phyloP scores from a whole-genome alignment of 768 basidiomycete species.

The Phylloporus arenicola region DNA sequence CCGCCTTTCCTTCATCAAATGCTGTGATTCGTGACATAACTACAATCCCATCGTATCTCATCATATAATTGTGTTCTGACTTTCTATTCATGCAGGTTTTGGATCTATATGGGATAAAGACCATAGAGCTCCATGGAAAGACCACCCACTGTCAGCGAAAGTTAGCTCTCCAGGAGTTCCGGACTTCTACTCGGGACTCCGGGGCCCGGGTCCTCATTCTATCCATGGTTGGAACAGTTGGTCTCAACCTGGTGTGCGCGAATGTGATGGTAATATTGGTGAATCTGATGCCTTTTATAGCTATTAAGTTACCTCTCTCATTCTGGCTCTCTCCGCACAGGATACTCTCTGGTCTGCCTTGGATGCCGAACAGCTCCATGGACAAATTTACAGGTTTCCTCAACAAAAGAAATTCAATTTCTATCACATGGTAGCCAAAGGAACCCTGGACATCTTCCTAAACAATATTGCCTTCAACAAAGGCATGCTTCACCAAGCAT shows the following conservation, averaged over 20 bases:
- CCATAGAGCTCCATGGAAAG: conserved; percentile 1
- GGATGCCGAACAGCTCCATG: conserved; percentile 13
- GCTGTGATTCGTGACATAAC: not conserved
- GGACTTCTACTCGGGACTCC: not conserved
- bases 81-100: not conserved
- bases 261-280: conserved; percentile 8
- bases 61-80: no score
- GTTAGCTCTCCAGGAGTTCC: not conserved
- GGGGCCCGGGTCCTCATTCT: conserved; percentile 8
- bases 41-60: not conserved
- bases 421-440: conserved; percentile 8
- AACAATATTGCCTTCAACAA: not conserved
- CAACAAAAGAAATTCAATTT: conserved; percentile 16
- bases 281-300: no score
- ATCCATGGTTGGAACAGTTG: conserved; percentile 10
- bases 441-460: not conserved
- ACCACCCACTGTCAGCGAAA: not conserved
- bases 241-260: conserved; percentile 10
- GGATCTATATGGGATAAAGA: not conserved
- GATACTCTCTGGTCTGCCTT: conserved; percentile 19
- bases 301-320: no score
- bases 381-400: conserved; percentile 10
- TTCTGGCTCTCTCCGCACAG: not conserved
- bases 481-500: not conserved
- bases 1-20: not conserved